phyloP scores from a whole-genome alignment of 345 rosid genomes.

The Euphorbia peplus region DNA sequence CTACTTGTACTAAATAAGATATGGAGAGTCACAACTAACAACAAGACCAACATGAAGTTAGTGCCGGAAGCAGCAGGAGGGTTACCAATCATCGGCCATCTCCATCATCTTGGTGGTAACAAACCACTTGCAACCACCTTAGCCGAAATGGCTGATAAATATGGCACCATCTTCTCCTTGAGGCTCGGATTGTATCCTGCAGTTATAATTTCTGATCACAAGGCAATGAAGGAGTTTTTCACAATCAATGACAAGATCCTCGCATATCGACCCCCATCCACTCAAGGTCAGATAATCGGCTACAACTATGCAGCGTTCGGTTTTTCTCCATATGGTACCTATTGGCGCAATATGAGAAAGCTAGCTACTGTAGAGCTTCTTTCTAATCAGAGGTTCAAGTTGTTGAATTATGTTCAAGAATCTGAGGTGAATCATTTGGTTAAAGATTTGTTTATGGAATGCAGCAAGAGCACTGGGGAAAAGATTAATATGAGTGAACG shows the following conservation, averaged over 20 bases:
- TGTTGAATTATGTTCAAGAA: conserved; percentile 18
- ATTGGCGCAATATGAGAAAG: conserved; percentile 24
- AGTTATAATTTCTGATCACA: not conserved
- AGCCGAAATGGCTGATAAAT: conserved; percentile 8
- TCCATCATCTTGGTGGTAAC: not conserved
- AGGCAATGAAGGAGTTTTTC: conserved; percentile 20
- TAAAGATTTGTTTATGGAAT: conserved; percentile 7
- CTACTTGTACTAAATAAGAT: not conserved
- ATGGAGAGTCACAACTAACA: not conserved
- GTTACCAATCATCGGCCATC: conserved; percentile 6
- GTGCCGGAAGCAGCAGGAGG: conserved; percentile 9
- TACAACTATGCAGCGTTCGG: conserved; percentile 22
- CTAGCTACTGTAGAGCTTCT: conserved; percentile 13
- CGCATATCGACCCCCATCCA: conserved; percentile 21
- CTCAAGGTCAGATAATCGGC: conserved; percentile 19
- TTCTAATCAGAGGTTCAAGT: conserved; percentile 16
- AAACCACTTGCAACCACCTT: not conserved
- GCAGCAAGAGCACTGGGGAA: not conserved
- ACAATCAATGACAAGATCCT: conserved; percentile 14
- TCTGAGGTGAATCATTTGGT: conserved; percentile 18
- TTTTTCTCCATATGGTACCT: conserved; percentile 9
- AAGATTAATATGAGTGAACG: conserved; percentile 7
- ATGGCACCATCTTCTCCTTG: conserved; percentile 2
- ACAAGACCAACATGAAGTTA: not conserved
- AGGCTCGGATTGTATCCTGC: not conserved